Base-by-base conservation (phyloP, 352 stramenopile species). In the Pythium scleroteichum region DNA sequence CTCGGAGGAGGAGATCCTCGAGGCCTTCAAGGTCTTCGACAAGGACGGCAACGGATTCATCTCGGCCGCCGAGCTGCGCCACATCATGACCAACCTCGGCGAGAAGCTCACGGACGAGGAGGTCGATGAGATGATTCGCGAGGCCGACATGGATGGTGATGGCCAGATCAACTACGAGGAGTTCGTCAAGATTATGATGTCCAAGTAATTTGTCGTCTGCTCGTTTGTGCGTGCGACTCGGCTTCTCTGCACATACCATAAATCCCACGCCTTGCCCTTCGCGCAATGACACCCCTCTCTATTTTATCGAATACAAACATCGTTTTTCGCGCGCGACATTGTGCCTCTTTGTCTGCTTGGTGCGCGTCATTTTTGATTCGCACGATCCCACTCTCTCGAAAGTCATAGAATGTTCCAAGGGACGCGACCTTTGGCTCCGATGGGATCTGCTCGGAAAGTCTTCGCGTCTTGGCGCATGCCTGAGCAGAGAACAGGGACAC, bases 171-270 rank as follows among this genome's bases (percentile, higher is more conserved):
- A 99, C 90, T 99, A 99, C 88, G 96, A 99, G 83, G 97, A 99
- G 78, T 99, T 99, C 76, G 95, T 99, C 69, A 98, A 98, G 90
- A 99, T 99, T 95, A 99, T 99, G 96, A 99, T 99, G 92, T 96
- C 87, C 75, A 97, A 97, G 86, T 97, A 97, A 94, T 64, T 41
- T 20, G 44, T 24, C 29, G 12, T 47, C 46, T 19, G 42, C 22
- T 14, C 22, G 7, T 16, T 47, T 22, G 24, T 16, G 3, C 13
- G 45, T 33, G 26, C 26, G 29, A 35, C 29, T 35, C 29, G 29
- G 5, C 10, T 10, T 35, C 29, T 44, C 17, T 44, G 17, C 38
- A 44, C 17, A 44, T 44, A 44, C 13, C 38, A 20, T 44, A 44
- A 44, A 44, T 44, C 7, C 38, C 7, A 44, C 38, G 13, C 38